Evolutionary conservation across 306 rosid genomes (phyloP).

Genomic region (Nissolia schottii): DNA sequence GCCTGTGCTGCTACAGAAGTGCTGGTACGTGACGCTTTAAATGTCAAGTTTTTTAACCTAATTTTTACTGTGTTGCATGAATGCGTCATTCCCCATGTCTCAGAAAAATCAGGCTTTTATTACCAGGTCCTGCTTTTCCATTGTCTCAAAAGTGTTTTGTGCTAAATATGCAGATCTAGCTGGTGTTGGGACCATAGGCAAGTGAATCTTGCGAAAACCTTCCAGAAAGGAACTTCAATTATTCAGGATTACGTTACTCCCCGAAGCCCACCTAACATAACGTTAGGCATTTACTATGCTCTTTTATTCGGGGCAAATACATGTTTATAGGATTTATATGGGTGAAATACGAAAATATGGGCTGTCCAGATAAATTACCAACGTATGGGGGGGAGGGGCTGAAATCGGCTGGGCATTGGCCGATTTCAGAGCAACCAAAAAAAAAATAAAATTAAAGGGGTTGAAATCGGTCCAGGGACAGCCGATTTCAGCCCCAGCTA

Average conservation of each 20-base stretch:
- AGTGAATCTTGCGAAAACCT: conserved; percentile 28
- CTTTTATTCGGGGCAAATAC: conserved; percentile 9
- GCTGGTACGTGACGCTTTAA: conserved; percentile 36
- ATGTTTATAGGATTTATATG: too few relatives aligned
- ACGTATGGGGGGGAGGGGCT: too few relatives aligned
- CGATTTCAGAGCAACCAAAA: too few relatives aligned
- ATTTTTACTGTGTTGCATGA: conserved; percentile 33
- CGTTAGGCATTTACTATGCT: conserved; percentile 32
- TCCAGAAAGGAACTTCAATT: conserved; percentile 33
- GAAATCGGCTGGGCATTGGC: too few relatives aligned
- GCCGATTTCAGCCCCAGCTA: too few relatives aligned
- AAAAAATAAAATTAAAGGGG: too few relatives aligned
- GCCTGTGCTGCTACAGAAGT: conserved; percentile 23
- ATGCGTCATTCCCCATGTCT: conserved; percentile 49
- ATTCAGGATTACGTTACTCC: conserved; percentile 36
- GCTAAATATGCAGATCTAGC: conserved; percentile 42
- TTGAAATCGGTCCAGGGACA: too few relatives aligned
- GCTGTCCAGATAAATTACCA: too few relatives aligned
- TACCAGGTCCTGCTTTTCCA: conserved; percentile 29
- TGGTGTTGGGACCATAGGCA: conserved; percentile 50
- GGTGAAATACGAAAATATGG: too few relatives aligned
- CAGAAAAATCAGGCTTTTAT: conserved; percentile 37
- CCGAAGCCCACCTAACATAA: conserved; percentile 33
- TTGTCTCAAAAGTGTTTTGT: conserved; percentile 20
- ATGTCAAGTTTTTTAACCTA: conserved; percentile 29